Base-by-base conservation (phyloP, 495 filamentous ascomycete species). In the Trichoderma asperelloides region DNA sequence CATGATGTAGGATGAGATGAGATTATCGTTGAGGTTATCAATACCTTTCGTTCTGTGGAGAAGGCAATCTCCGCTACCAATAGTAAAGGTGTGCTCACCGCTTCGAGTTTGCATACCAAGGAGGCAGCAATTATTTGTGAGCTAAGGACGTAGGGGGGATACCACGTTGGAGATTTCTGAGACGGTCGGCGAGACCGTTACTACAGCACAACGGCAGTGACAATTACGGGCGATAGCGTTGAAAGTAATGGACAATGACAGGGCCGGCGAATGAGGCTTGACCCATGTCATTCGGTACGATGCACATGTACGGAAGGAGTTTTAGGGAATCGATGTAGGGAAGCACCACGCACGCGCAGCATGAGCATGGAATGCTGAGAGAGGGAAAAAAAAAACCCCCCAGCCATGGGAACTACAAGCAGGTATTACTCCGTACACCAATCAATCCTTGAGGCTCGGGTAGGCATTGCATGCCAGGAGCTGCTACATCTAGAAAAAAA, bases 381-480 rank as follows among this genome's bases (percentile, higher is more conserved):
- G 6, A 23, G 25, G 23, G 23, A 28, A 27, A 30, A 28, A 13
- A 15, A 30, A 55, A 25, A 25, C 49, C 13, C 16, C 47, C 47
- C 8, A 51, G 18, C 8, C 55, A 12, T 5, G 8, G 55, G 55
- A 30, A 28, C 12, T 60, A 13, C 13, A 16, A n/a, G n/a, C 15
- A 47, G 43, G 15, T 47, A 15, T 47, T 47, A 47, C n/a, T 47
- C 15, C 43, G 55, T 60, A 30, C 12, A 25, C 2, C 55, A 60
- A 18, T 30, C 51, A 28, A 30, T 25, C 55, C 55, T 30, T 60
- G 55, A 23, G 25, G 27, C 25, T 18, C 55, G 55, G 55, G 12
- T 60, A 60, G 55, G 55, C 55, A 60, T 23, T 12, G 30, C 25
- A 60, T 60, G 55, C 55, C 55, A 60, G 9, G 23, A 60, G 55